A percentile compares a stretch with the other conserved stretches of the same genome.
Conservation (phyloP, 1,284 basidiomycete species). For the Omphalotus olearius region DNA sequence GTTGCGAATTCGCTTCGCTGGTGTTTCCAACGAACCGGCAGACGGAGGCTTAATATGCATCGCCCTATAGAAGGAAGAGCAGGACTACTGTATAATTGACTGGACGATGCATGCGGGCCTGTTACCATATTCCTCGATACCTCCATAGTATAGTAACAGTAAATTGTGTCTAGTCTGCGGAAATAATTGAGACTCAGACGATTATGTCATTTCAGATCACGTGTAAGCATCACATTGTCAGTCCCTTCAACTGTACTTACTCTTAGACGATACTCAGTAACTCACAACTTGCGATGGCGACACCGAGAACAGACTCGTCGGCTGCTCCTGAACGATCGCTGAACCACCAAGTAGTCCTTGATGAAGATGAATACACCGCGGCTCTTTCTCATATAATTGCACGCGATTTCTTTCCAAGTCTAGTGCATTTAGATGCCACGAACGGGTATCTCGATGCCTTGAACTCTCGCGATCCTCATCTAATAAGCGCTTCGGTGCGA, state of each 20-base stretch:
- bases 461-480: constrained; percentile 63
- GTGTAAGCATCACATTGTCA: too few relatives aligned
- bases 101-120: background rate
- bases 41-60: background rate
- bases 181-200: background rate
- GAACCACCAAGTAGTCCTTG: constrained; percentile 70
- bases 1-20: background rate
- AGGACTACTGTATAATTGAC: constrained; percentile 3
- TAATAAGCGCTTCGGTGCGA: constrained; percentile 71
- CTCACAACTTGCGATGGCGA: too few relatives aligned
- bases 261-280: too few relatives aligned
- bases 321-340: constrained; percentile 47
- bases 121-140: constrained; percentile 9
- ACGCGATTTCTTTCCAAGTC: constrained; percentile 95
- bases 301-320: constrained; percentile 10
- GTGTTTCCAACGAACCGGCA: constrained; percentile 3
- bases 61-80: constrained; percentile 6
- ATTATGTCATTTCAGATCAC: too few relatives aligned
- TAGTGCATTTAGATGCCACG: constrained; percentile 83
- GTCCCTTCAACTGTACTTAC: too few relatives aligned
- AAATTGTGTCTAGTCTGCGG: constrained; percentile 7
- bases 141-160: constrained; percentile 1
- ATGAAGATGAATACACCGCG: constrained; percentile 93
- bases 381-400: constrained; percentile 93
- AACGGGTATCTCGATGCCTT: constrained; percentile 83